Evolutionary conservation across 768 basidiomycete genomes (phyloP), one percentile per base, ranked within the genome.

Genomic region (Coprinopsis sp.): DNA sequence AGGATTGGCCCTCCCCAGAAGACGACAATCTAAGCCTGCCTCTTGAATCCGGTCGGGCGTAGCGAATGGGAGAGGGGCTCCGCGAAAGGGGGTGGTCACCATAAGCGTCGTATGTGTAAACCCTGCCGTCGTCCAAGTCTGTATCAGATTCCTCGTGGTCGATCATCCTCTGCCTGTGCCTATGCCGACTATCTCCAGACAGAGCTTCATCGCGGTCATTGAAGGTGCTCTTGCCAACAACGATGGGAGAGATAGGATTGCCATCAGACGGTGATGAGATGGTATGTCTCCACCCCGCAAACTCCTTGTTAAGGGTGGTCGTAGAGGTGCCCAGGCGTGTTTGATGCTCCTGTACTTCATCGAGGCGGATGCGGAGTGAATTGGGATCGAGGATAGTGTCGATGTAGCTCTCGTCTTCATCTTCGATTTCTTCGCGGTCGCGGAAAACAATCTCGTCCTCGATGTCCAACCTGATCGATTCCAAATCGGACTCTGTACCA

Each of bases 31-130:
- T n/a, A 22, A 41, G 29, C 29, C 41, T 33, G 3, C 46, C 46
- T 22, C 46, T 19, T 22, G 46, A 47, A 24, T 47, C 46, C 12
- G 46, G 46, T 4, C 46, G 11, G 2, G 46, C 46, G 33, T 47
- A 47, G 4, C 37, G 37, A 21, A 47, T 47, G 7, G 46, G 46
- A 10, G 28, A 31, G 3, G 46, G 46, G 25, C 46, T 47, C 18
- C 46, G 18, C 28, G 37, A 39, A 5, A 30, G 13, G 7, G 16
- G 5, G 11, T 42, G 7, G 34, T 8, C 34, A 37, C 34, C 34
- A 10, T 16, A 18, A 24, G 21, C 25, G 16, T 46, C 45, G n/a
- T 37, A 46, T 3, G 37, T 14, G 22, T 46, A 46, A 16, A 34
- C 45, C 22, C 28, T 24, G 3, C 30, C 45, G 22, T 38, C 45